A percentile compares a stretch with the other conserved stretches of the same genome.
Conservation (phyloP, 768 basidiomycete genomes). For the Leccinum broughii region DNA sequence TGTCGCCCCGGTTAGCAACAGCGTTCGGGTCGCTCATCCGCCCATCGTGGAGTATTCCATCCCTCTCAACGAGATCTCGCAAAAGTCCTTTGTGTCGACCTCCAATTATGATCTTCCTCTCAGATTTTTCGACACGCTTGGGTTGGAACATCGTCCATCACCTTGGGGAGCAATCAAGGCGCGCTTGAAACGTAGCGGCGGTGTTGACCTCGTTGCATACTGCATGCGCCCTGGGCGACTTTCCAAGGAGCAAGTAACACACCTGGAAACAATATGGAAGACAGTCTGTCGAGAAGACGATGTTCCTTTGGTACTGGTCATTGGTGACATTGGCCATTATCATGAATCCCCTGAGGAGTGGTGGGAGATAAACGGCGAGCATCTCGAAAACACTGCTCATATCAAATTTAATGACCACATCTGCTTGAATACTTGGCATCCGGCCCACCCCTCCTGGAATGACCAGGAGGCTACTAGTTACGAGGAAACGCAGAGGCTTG, state of each 20-base stretch:
- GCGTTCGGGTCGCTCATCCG: slow-evolving; percentile 15
- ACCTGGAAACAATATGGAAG: slow-evolving; percentile 34
- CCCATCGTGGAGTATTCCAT: slow-evolving; percentile 15
- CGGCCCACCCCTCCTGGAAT: slow-evolving; percentile 22
- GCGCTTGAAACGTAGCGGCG: slow-evolving; percentile 15
- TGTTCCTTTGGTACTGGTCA: slow-evolving; percentile 19
- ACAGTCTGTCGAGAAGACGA: slow-evolving; percentile 12
- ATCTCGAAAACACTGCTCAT: slow-evolving; percentile 1
- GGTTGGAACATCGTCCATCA: slow-evolving; percentile 19
- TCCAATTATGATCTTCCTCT: slow-evolving; percentile 1
- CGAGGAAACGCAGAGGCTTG: slow-evolving; percentile 16
- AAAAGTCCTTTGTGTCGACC: not conserved
- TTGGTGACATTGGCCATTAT: slow-evolving; percentile 17
- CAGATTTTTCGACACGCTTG: slow-evolving; percentile 21
- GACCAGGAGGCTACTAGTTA: slow-evolving; percentile 14
- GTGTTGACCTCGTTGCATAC: slow-evolving; percentile 34
- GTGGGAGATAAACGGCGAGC: slow-evolving; percentile 21
- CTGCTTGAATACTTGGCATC: slow-evolving; percentile 17
- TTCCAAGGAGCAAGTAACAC: slow-evolving; percentile 29
- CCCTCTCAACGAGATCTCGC: slow-evolving; percentile 3
- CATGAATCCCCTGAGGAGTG: slow-evolving; percentile 20
- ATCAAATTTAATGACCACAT: slow-evolving; percentile 21
- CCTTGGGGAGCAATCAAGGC: slow-evolving; percentile 16
- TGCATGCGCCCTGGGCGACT: slow-evolving; percentile 39
- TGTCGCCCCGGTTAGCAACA: slow-evolving; percentile 29